Conservation (phyloP, 2,329 filamentous ascomycete species). For the Cladosporium colombiae region DNA sequence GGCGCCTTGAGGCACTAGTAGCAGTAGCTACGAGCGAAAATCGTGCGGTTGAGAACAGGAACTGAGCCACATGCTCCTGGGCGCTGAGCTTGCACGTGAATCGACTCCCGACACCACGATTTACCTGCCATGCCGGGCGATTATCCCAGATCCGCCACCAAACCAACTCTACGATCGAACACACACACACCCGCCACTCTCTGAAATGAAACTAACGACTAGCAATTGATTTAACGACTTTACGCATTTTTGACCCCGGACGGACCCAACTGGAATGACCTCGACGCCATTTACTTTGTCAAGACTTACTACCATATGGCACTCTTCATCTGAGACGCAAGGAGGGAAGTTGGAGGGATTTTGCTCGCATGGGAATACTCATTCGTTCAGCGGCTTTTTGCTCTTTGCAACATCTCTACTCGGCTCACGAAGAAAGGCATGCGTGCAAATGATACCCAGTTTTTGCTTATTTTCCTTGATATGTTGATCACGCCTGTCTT, state of each 20-base stretch:
- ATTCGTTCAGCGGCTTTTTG: constrained; percentile 11
- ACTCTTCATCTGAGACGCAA: neutral
- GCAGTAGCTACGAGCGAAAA: constrained; percentile 64
- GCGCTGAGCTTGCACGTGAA: neutral
- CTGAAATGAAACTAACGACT: constrained; percentile 4
- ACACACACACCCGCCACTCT: neutral
- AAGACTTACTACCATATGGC: constrained; percentile 1
- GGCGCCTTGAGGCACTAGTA: constrained; percentile 63
- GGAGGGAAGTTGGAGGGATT: neutral
- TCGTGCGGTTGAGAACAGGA: constrained; percentile 31
- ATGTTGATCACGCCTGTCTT: neutral
- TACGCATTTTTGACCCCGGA: constrained; percentile 2
- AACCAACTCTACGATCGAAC: neutral
- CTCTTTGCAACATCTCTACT: constrained; percentile 4
- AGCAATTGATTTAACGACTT: constrained; percentile 9
- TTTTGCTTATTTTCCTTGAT: neutral
- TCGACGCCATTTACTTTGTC: neutral
- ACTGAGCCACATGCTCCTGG: constrained; percentile 1
- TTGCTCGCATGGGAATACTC: neutral
- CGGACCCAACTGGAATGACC: neutral
- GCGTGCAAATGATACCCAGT: constrained; percentile 21
- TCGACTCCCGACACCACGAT: neutral
- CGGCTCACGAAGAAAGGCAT: constrained; percentile 8
- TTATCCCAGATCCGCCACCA: neutral
- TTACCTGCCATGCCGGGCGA: neutral